A percentile compares a stretch with the other conserved stretches of the same genome.
Conservation (phyloP, 352 stramenopile genomes). For the Globisporangium parvum region DNA sequence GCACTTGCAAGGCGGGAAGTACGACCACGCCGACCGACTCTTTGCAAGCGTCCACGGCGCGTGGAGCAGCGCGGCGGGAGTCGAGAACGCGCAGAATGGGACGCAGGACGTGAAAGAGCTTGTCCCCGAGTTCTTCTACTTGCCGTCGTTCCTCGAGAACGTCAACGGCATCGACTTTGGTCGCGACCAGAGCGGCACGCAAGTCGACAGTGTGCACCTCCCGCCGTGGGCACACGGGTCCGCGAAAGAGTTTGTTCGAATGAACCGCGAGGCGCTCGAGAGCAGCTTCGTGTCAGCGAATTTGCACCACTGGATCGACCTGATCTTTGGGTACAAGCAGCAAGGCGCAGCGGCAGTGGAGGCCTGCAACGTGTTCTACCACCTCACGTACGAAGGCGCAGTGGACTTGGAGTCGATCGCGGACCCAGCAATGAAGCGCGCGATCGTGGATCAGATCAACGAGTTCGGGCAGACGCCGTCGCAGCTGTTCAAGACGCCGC, state of each 20-base stretch:
- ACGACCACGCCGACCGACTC: conserved; percentile 97
- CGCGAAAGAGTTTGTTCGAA: conserved; percentile 92
- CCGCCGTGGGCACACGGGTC: conserved; percentile 93
- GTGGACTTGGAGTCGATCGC: conserved; percentile 91
- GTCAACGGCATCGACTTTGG: conserved; percentile 94
- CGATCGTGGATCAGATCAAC: conserved; percentile 95
- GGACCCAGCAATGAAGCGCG: conserved; percentile 53
- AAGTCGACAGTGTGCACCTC: conserved; percentile 89
- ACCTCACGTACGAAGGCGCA: conserved; percentile 96
- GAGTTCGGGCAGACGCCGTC: conserved; percentile 98
- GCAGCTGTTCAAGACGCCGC: conserved; percentile 87
- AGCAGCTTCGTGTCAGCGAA: conserved; percentile 93
- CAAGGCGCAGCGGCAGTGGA: conserved; percentile 90
- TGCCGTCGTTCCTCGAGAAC: conserved; percentile 95
- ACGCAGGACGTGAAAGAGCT: conserved; percentile 98
- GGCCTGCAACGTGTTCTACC: conserved; percentile 97
- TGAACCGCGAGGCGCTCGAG: conserved; percentile 94
- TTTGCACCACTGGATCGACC: conserved; percentile 97
- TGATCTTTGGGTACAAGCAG: conserved; percentile 98
- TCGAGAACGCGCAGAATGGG: conserved; percentile 59
- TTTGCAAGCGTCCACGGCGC: conserved; percentile 92
- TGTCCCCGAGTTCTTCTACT: conserved; percentile 97
- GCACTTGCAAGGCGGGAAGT: conserved; percentile 94
- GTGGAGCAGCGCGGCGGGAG: conserved; percentile 82
- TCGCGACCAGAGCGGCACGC: conserved; percentile 70